A percentile compares a stretch with the other conserved stretches of the same genome.
These are phyloP conservation scores for Fusarium tanahbumbuense DNA, from an alignment of 2,329 filamentous ascomycete species.

Conservation along the genomic window DNA sequence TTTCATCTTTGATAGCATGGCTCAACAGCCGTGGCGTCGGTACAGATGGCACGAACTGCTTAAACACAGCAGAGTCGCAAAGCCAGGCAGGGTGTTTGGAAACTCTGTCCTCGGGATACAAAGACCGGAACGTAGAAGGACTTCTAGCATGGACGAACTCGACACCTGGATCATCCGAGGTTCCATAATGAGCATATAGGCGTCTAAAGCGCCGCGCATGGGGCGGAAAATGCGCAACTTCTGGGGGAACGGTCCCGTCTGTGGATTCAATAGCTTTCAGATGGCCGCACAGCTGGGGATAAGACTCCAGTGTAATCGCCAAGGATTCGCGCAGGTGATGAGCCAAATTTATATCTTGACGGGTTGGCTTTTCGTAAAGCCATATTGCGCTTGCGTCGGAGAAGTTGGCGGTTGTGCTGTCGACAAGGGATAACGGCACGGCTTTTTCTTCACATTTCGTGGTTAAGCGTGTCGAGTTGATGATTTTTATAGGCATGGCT, in stretches of 20 bases:
- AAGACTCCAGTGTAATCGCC: constrained; percentile 20
- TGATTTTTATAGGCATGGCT: neutral
- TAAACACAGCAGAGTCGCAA: constrained; percentile 9
- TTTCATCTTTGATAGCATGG: neutral
- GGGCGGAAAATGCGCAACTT: constrained; percentile 24
- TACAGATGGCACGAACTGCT: constrained; percentile 12
- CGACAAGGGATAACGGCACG: constrained; percentile 36
- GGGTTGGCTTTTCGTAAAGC: constrained; percentile 30
- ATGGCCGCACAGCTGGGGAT: constrained; percentile 40
- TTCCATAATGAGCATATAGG: constrained; percentile 37
- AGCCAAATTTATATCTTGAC: neutral
- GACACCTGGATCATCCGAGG: constrained; percentile 30
- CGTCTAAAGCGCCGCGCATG: constrained; percentile 41
- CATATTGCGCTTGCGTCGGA: constrained; percentile 39
- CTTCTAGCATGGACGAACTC: constrained; percentile 34
- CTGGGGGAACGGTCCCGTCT: constrained; percentile 17
- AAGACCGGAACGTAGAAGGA: constrained; percentile 3
- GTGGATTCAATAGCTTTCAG: constrained; percentile 22
- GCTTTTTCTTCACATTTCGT: constrained; percentile 3
- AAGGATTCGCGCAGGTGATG: constrained; percentile 26
- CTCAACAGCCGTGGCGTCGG: constrained; percentile 4
- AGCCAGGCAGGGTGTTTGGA: constrained; percentile 23
- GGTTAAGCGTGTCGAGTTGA: constrained; percentile 2
- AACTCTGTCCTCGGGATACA: constrained; percentile 22
- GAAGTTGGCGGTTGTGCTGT: constrained; percentile 42